A percentile compares a stretch with the other conserved stretches of the same genome.
Evolutionary conservation across 441 rosid species (phyloP).

Genomic region (Aleurites moluccanus): DNA sequence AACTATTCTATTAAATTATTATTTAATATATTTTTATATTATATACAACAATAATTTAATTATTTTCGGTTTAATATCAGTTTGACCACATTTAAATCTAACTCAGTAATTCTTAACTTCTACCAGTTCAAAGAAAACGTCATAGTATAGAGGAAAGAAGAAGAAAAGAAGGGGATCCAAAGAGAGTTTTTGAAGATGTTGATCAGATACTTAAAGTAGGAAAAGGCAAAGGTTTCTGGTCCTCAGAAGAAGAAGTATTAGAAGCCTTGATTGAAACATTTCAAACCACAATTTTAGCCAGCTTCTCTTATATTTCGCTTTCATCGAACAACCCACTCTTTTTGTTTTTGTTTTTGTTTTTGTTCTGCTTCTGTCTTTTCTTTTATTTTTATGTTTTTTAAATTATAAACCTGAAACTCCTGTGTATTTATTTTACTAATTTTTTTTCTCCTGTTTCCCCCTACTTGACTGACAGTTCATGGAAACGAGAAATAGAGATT

Average conservation of each 20-base stretch:
- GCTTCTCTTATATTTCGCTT: conserved; percentile 46
- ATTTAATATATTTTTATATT: no score
- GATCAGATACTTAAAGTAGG: conserved; percentile 56
- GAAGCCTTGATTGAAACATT: conserved; percentile 57
- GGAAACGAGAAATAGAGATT: conserved; percentile 32
- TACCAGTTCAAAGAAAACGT: no score
- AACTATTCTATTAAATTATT: no score
- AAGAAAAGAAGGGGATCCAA: conserved; percentile 27
- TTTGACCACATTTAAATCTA: no score
- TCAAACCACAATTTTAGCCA: conserved; percentile 43
- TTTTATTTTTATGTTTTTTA: no score
- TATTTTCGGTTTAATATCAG: no score
- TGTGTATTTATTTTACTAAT: not conserved
- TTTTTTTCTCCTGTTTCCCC: conserved; percentile 5
- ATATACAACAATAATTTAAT: no score
- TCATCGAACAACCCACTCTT: conserved; percentile 45
- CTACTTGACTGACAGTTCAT: conserved; percentile 35
- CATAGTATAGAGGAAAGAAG: not conserved
- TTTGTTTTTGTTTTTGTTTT: conserved; percentile 20
- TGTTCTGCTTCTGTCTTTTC: conserved; percentile 10
- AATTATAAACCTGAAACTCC: conserved; percentile 8
- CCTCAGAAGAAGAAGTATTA: conserved; percentile 47
- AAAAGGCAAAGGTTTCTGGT: conserved; percentile 61
- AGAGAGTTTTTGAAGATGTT: conserved; percentile 32
- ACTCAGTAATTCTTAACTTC: no score